phyloP scores from a whole-genome alignment of 257 asterid species.

The Penstemon newberryi region DNA sequence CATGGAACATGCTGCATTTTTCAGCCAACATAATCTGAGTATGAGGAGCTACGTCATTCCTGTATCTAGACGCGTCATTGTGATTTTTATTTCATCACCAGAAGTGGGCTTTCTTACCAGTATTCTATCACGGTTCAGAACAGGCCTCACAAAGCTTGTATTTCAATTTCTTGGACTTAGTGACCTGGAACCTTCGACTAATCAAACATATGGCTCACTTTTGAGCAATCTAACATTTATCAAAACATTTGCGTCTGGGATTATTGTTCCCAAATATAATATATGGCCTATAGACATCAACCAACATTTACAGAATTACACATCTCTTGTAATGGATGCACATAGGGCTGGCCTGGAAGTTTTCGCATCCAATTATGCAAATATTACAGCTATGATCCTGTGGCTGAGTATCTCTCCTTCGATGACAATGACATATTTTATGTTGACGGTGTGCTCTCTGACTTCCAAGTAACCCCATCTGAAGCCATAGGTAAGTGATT shows the following conservation, averaged over 20 bases:
- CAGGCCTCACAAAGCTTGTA: constrained; percentile 57
- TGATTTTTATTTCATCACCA: constrained; percentile 76
- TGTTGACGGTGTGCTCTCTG: constrained; percentile 85
- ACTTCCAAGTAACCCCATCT: constrained; percentile 76
- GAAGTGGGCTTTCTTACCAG: constrained; percentile 75
- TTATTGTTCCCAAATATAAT: constrained; percentile 76
- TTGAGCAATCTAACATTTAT: constrained; percentile 63
- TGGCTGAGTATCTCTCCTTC: constrained; percentile 63
- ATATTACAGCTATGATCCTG: constrained; percentile 78
- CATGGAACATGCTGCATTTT: constrained; percentile 71
- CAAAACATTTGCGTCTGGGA: constrained; percentile 76
- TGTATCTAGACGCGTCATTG: constrained; percentile 46
- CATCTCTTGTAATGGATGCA: constrained; percentile 68
- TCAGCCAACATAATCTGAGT: constrained; percentile 69
- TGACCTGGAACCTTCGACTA: constrained; percentile 68
- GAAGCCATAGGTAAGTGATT: constrained; percentile 57
- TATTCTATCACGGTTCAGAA: constrained; percentile 51
- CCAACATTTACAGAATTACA: constrained; percentile 46
- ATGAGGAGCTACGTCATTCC: constrained; percentile 66
- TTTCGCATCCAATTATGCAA: constrained; percentile 62
- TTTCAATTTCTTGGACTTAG: constrained; percentile 55
- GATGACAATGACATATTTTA: constrained; percentile 70
- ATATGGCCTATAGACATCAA: constrained; percentile 55
- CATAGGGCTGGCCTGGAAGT: constrained; percentile 73
- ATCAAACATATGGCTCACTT: constrained; percentile 68